Conservation (phyloP, 1,139 yeast species). For the Yamadazyma diospyri region DNA sequence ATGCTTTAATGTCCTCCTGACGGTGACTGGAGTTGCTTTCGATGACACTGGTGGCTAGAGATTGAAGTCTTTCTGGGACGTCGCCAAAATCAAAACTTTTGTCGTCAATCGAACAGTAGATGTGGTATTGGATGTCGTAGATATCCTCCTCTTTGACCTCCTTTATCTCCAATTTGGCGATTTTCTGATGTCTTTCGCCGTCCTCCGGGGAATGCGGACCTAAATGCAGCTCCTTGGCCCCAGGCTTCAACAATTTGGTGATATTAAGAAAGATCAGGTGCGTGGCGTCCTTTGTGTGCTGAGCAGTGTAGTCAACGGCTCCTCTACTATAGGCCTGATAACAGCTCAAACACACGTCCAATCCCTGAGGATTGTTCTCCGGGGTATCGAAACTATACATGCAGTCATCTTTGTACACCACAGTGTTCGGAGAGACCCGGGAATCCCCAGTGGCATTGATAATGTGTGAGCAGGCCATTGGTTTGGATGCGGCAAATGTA, state of each 20-base stretch:
- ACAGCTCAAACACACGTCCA: conserved; percentile 71
- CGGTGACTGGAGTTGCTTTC: conserved; percentile 62
- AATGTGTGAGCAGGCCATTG: conserved; percentile 7
- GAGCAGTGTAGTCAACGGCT: conserved; percentile 49
- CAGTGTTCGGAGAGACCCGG: conserved; percentile 10
- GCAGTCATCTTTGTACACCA: conserved; percentile 75
- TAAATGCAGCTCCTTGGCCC: conserved; percentile 19
- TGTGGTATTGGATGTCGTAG: conserved; percentile 46
- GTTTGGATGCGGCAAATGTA: conserved; percentile 1
- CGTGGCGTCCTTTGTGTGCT: conserved; percentile 48
- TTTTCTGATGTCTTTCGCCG: conserved; percentile 47
- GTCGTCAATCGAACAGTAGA: conserved; percentile 43
- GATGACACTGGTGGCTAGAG: conserved; percentile 48
- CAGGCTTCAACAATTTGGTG: conserved; percentile 43
- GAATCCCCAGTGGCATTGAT: neutral
- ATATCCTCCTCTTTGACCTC: conserved; percentile 68
- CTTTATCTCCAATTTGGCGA: conserved; percentile 70
- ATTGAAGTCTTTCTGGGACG: conserved; percentile 21
- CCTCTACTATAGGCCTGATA: conserved; percentile 61
- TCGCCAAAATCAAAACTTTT: conserved; percentile 17
- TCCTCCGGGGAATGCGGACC: conserved; percentile 19
- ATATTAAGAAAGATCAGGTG: conserved; percentile 60
- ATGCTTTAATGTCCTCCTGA: conserved; percentile 74
- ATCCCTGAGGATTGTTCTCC: conserved; percentile 53
- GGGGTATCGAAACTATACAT: conserved; percentile 77